Conservation (phyloP, 257 asterid species). For the Nicotiana knightiana region DNA sequence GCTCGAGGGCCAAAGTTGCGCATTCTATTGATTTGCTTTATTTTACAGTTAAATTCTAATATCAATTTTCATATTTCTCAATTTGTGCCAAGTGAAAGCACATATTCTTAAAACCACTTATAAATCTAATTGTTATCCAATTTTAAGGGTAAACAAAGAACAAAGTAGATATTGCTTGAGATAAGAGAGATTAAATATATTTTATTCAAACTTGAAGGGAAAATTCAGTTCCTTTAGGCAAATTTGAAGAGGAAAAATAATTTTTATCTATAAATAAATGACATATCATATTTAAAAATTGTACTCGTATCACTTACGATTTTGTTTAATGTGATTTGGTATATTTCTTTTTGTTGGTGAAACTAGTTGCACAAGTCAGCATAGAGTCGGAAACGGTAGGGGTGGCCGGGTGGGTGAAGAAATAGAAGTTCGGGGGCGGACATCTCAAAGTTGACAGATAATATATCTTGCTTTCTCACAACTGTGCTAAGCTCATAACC, state of each 20-base stretch:
- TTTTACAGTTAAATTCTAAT: too few species aligned
- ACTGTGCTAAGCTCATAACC: conserved; percentile 3
- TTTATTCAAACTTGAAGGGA: too few species aligned
- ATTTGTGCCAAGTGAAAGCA: too few species aligned
- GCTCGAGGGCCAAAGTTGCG: too few species aligned
- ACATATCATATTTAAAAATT: too few species aligned
- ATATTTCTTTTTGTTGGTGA: neutral
- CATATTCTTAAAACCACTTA: too few species aligned
- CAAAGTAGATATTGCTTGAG: neutral
- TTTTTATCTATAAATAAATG: too few species aligned
- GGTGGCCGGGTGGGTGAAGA: conserved; percentile 41
- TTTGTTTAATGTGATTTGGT: neutral
- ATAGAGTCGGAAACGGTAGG: neutral
- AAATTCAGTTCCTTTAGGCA: neutral
- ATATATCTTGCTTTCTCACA: neutral
- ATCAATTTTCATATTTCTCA: too few species aligned
- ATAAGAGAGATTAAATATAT: neutral
- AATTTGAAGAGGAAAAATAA: neutral
- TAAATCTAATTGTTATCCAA: too few species aligned
- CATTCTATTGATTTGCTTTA: too few species aligned
- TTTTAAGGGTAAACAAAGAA: too few species aligned
- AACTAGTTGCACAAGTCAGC: neutral
- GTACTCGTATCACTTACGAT: too few species aligned
- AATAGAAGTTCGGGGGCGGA: conserved; percentile 60
- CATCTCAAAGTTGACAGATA: conserved; percentile 32